Evolutionary conservation across 495 filamentous ascomycete species (phyloP).

Genomic region (Parmelia sp.): DNA sequence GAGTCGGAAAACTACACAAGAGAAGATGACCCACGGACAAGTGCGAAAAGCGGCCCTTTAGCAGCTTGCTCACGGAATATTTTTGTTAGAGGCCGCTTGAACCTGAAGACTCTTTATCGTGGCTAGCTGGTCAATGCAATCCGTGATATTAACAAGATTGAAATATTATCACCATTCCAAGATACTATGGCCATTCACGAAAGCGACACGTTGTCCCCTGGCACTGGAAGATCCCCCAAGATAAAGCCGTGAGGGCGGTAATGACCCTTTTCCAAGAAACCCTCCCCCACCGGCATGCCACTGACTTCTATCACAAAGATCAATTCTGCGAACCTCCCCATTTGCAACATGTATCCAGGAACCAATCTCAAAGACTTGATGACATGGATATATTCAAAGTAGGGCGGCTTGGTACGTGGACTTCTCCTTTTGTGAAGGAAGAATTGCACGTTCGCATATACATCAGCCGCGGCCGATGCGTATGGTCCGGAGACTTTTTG

Average conservation of each 20-base stretch:
- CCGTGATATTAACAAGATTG: not conserved
- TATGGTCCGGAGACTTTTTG: conserved; percentile 6
- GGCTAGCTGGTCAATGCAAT: not conserved
- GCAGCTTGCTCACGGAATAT: too few relatives aligned
- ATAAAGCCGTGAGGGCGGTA: not conserved
- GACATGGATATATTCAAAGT: conserved; percentile 4
- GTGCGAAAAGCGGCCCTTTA: too few relatives aligned
- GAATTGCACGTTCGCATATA: conserved; percentile 2
- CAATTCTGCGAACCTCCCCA: conserved; percentile 1
- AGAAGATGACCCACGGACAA: too few relatives aligned
- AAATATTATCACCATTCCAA: not conserved
- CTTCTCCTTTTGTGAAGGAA: not conserved
- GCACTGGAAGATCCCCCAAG: not conserved
- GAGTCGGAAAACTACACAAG: too few relatives aligned
- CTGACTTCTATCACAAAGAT: not conserved
- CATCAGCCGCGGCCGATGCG: not conserved
- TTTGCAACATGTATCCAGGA: conserved; percentile 7
- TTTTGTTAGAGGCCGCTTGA: not conserved
- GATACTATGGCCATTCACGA: not conserved
- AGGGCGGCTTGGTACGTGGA: conserved; percentile 6
- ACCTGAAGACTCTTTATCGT: not conserved
- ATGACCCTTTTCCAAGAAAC: not conserved
- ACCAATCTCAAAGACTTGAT: conserved; percentile 5
- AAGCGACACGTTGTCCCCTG: not conserved
- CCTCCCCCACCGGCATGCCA: not conserved